Percentiles rank a stretch among this genome's conserved stretches.
These are phyloP conservation scores for Pichia californica DNA, from an alignment of 805 yeast genomes.

Conservation along the genomic window DNA sequence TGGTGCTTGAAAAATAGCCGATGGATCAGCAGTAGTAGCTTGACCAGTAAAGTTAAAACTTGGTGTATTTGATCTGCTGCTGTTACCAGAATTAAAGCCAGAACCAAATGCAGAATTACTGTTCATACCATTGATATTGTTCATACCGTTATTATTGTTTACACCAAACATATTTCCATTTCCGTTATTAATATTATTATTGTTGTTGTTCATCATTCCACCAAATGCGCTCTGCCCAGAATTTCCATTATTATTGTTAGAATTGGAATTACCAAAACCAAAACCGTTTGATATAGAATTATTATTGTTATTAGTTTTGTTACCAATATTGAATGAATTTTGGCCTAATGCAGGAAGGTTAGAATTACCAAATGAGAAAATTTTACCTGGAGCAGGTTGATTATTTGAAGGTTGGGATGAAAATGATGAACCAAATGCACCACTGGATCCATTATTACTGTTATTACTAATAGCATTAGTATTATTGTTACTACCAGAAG, in stretches of 20 bases:
- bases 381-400: not conserved
- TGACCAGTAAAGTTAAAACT: constrained; percentile 29
- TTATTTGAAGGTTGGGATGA: not conserved
- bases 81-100: not conserved
- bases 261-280: not conserved
- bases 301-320: too few species aligned
- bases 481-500: too few species aligned
- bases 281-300: not conserved
- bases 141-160: not conserved
- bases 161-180: constrained; percentile 1
- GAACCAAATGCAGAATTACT: constrained; percentile 1
- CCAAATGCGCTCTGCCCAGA: constrained; percentile 1
- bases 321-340: too few species aligned
- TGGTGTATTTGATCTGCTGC: constrained; percentile 23
- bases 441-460: too few species aligned
- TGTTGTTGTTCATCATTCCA: not conserved
- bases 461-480: too few species aligned
- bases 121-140: not conserved
- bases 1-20: constrained; percentile 21
- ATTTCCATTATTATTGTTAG: not conserved
- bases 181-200: not conserved
- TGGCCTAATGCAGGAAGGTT: too few species aligned
- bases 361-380: not conserved
- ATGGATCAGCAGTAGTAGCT: constrained; percentile 22
- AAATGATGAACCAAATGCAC: not conserved